Percentiles rank a stretch among this genome's conserved stretches.
Conservation (phyloP, 2,329 filamentous ascomycete genomes). For the Hypoxylon sp. region DNA sequence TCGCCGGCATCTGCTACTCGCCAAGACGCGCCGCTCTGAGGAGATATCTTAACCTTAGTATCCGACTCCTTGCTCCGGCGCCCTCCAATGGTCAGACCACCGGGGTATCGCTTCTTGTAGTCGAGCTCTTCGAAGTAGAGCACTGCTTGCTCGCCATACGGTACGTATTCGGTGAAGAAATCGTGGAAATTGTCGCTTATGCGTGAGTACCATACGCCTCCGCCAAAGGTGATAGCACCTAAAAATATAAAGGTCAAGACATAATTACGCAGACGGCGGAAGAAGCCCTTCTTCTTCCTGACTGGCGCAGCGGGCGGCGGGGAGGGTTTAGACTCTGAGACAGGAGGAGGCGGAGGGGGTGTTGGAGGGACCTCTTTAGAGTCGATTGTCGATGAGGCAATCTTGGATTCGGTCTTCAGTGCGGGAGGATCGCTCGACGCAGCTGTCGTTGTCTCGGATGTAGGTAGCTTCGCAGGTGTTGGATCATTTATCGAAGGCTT, state of each 20-base stretch:
- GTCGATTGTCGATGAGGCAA: constrained; percentile 58
- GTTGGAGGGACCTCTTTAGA: constrained; percentile 58
- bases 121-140: constrained; percentile 96
- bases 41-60: constrained; percentile 84
- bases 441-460: constrained; percentile 67
- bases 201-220: constrained; percentile 92
- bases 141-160: constrained; percentile 93
- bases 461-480: constrained; percentile 68
- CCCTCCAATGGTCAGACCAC: constrained; percentile 61
- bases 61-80: constrained; percentile 72
- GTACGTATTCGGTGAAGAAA: constrained; percentile 97
- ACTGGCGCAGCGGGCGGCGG: constrained; percentile 60
- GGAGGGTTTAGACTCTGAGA: constrained; percentile 54
- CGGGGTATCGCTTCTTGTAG: constrained; percentile 86
- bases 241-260: constrained; percentile 83
- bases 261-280: constrained; percentile 82
- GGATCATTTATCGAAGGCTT: constrained; percentile 65
- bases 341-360: constrained; percentile 58
- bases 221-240: constrained; percentile 83
- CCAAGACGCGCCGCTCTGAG: constrained; percentile 87
- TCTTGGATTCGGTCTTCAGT: constrained; percentile 54
- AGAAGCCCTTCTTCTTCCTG: constrained; percentile 75
- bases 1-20: constrained; percentile 54
- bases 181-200: constrained; percentile 99
- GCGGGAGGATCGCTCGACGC: constrained; percentile 61